Base-by-base conservation (phyloP, 2,329 filamentous ascomycete genomes). In the Fusarium sp. region DNA sequence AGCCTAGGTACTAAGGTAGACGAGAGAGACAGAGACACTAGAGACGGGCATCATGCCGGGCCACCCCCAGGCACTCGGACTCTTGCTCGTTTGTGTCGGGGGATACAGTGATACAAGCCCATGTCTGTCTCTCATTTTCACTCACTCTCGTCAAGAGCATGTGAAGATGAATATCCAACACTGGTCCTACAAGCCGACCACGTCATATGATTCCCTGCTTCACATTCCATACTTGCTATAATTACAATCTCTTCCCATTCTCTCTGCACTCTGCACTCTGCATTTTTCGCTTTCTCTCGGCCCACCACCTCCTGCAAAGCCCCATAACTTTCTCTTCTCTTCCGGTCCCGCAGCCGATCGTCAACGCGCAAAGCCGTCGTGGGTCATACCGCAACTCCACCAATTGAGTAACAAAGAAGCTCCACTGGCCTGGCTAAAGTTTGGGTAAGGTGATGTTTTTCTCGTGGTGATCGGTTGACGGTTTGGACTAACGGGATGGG, bases 161-260 rank as follows among this genome's bases (percentile, higher is more conserved):
- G 72, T 72, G 72, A 70, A 74, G 48, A 50, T 48, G 45, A 39
- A 61, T 64, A 51, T 66, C n/a, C n/a, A 52, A 54, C n/a, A 38
- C 56, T 62, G 67, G 61, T 66, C 36, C 58, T 56, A 67, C 41
- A 57, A 56, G 38, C 39, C 39, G 60, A 55, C 58, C 65, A 45
- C 61, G 72, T 75, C 73, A 75, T 75, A 66, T 70, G 73, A 73
- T 68, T 30, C 30, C 41, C 57, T 42, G 42, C 47, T 61, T 54
- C 55, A 55, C 61, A 44, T 69, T 51, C 51, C 32, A 22, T 44
- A 39, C 26, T 34, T 14, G 30, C 11, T 30, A 30, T 12, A 30
- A 30, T 30, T 54, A 51, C 30, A 34, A 24, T 8, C 34, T 51
- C 30, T 24, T 32, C 22, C 20, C 28, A 5, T 30, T 14, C 26